Evolutionary conservation across 2,329 filamentous ascomycete species (phyloP), one percentile per base, ranked within the genome.

Genomic region (Talaromyces amestolkiae): DNA sequence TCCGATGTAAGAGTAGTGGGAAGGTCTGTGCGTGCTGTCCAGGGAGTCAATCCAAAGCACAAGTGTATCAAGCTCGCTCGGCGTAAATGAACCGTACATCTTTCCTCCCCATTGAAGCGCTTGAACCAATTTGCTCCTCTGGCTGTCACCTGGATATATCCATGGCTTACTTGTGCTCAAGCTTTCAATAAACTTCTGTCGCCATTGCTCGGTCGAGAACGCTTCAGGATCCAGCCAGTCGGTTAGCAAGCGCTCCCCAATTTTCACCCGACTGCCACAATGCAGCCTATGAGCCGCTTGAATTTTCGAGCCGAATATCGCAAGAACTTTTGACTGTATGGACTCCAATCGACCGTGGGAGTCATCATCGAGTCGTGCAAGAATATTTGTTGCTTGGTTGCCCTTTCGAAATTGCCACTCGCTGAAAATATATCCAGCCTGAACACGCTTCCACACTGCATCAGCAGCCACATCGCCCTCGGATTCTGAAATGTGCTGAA

Each of bases 41-140:
- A 81, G 69, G 9, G 70, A 70, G 60, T 79, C 72, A 66, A 83
- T 81, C 81, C 81, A 83, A 9, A 66, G 61, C 60, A 70, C 70
- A 7, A 82, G 66, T 2, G 74, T 67, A 15, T 74, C 72, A 19
- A 77, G 72, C 68, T 84, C 82, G 11, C 69, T 71, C 17, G 79
- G 69, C 1, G 81, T 84, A 69, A 84, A 84, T 22, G 80, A 75
- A 0, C 82, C 82, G 68, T 82, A 84, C 82, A 84, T 84, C 51
- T 74, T 77, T 5, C 82, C 82, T 27, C 77, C 76, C 81, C 81
- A 84, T 0, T 68, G 72, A 8, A 84, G 68, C 69, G 81, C 80
- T 47, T 73, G 75, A 1, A 83, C 69, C 2, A 84, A 72, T 24
- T 68, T 74, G 64, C 81, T 84, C 39, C 76, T 75, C 1, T 69